A percentile compares a stretch with the other conserved stretches of the same genome.
Evolutionary conservation across 2,329 filamentous ascomycete genomes (phyloP).

Genomic region (Penicillium sp.): DNA sequence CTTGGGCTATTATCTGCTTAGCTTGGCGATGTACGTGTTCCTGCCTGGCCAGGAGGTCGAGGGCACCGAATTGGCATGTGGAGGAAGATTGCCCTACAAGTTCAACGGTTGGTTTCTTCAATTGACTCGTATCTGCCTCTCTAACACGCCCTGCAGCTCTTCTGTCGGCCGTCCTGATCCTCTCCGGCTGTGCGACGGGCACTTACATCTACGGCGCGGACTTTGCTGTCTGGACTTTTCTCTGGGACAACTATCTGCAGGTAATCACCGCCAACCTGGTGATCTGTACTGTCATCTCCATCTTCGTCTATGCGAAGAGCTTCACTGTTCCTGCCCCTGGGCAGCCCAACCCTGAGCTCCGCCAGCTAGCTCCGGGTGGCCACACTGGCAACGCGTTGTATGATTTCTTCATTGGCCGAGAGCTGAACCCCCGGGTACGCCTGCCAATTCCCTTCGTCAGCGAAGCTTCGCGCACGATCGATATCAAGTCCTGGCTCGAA

Average conservation of each 20-base stretch:
- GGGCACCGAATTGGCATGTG: conserved; percentile 61
- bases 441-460: conserved; percentile 63
- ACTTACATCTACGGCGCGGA: conserved; percentile 68
- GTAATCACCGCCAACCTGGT: conserved; percentile 74
- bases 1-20: conserved; percentile 68
- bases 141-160: too few species aligned
- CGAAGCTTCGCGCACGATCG: conserved; percentile 54
- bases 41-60: conserved; percentile 65
- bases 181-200: conserved; percentile 63
- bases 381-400: conserved; percentile 77
- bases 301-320: conserved; percentile 71
- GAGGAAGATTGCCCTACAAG: conserved; percentile 70
- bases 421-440: conserved; percentile 76
- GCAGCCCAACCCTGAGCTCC: conserved; percentile 59
- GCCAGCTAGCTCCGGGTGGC: conserved; percentile 73
- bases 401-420: conserved; percentile 93
- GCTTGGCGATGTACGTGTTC: conserved; percentile 62
- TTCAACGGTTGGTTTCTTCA: conserved; percentile 56
- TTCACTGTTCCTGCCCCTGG: conserved; percentile 60
- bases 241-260: conserved; percentile 82
- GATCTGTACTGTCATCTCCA: conserved; percentile 64
- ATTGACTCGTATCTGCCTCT: too few species aligned
- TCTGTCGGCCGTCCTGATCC: conserved; percentile 59
- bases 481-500: conserved; percentile 97
- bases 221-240: conserved; percentile 77